Conservation (phyloP, 345 rosid genomes). For the Firmiana major region DNA sequence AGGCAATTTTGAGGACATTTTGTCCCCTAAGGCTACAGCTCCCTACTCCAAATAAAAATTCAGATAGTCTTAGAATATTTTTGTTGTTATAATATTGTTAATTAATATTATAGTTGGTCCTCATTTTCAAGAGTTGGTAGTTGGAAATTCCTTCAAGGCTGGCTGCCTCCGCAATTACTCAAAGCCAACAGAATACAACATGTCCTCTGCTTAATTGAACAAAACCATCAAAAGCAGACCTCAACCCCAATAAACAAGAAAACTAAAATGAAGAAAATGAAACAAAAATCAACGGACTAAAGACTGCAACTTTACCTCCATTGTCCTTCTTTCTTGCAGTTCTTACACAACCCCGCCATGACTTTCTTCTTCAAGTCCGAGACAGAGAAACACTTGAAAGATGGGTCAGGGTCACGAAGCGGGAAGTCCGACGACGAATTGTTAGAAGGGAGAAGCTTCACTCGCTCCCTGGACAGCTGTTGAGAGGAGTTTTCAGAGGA, state of each 20-base stretch:
- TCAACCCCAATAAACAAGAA: too few species aligned
- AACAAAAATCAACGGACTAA: neutral
- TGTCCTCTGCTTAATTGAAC: neutral
- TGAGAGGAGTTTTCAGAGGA: slow-evolving; percentile 55
- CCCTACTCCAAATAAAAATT: neutral
- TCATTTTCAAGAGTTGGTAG: neutral
- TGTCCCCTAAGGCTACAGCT: too few species aligned
- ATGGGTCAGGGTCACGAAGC: slow-evolving; percentile 44
- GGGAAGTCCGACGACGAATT: slow-evolving; percentile 32
- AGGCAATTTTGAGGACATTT: too few species aligned
- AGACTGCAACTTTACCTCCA: slow-evolving; percentile 63
- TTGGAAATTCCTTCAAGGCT: neutral
- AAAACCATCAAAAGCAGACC: slow-evolving; percentile 6
- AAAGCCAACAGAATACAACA: slow-evolving; percentile 11
- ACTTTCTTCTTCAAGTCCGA: slow-evolving; percentile 92
- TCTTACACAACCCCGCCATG: slow-evolving; percentile 73
- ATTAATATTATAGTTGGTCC: neutral
- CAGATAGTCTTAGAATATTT: too few species aligned
- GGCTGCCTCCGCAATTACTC: neutral
- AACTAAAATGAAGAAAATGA: too few species aligned
- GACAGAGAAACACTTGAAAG: slow-evolving; percentile 81
- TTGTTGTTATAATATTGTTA: too few species aligned
- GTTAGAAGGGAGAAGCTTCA: slow-evolving; percentile 44
- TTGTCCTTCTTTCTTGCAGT: slow-evolving; percentile 71
- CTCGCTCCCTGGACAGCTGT: slow-evolving; percentile 45